A percentile compares a stretch with the other conserved stretches of the same genome.
phyloP scores from a whole-genome alignment of 139 green algal species.

The Chlorella sp. region DNA sequence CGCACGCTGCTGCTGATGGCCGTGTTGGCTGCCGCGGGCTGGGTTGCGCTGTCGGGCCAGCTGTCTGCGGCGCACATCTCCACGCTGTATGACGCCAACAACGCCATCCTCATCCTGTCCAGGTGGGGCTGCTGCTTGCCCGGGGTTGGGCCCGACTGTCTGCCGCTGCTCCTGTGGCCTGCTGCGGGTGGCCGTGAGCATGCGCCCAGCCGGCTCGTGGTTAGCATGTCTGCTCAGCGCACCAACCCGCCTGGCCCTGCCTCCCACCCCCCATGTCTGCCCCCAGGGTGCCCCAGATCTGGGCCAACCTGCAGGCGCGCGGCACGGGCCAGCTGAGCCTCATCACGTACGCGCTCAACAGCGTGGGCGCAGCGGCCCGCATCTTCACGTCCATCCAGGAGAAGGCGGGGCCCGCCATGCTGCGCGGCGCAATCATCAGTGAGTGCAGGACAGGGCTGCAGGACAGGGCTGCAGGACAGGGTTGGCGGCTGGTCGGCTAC shows the following conservation, averaged over 20 bases:
- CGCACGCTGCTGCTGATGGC: constrained; percentile 9
- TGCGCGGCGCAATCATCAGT: constrained; percentile 74
- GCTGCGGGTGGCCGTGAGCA: background rate
- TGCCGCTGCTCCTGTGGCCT: background rate
- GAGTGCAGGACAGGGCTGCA: constrained; percentile 23
- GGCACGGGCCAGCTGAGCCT: constrained; percentile 77
- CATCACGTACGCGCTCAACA: constrained; percentile 73
- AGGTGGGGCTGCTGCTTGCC: background rate
- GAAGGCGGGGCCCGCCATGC: constrained; percentile 68
- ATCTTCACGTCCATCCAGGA: constrained; percentile 84
- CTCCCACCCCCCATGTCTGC: background rate
- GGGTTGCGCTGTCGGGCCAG: constrained; percentile 37
- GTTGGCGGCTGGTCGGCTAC: too few relatives aligned
- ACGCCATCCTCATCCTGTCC: constrained; percentile 68
- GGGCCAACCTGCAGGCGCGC: constrained; percentile 33
- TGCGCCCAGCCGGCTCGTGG: too few relatives aligned
- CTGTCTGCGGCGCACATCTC: constrained; percentile 41
- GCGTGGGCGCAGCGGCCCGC: constrained; percentile 61
- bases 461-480: too few relatives aligned
- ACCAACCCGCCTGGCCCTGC: too few relatives aligned
- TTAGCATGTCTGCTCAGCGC: too few relatives aligned
- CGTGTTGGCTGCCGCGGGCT: constrained; percentile 13
- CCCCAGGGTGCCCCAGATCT: constrained; percentile 66
- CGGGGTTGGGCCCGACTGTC: background rate
- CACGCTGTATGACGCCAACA: constrained; percentile 69